These are phyloP conservation scores for Talaromyces amestolkiae DNA, from an alignment of 2,329 filamentous ascomycete species.

Conservation along the genomic window DNA sequence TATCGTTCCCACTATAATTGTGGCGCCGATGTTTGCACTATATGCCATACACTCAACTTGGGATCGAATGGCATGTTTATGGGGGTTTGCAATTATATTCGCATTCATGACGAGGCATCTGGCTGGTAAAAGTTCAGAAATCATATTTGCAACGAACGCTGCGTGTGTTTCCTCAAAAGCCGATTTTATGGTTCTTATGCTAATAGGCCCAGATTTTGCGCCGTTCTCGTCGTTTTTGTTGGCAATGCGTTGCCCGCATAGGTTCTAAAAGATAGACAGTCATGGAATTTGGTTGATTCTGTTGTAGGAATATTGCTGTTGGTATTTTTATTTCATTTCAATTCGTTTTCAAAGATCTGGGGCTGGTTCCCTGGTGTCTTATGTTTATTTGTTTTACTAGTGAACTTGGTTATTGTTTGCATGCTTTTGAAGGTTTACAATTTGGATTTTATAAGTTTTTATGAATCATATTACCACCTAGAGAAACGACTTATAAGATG, in stretches of 20 bases:
- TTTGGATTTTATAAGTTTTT: background rate
- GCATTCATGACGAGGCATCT: background rate
- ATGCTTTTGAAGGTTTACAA: background rate
- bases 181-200: too few relatives aligned
- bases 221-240: constrained; percentile 18
- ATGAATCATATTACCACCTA: background rate
- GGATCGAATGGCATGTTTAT: constrained; percentile 2
- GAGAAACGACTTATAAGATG: background rate
- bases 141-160: constrained; percentile 12
- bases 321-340: background rate
- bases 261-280: background rate
- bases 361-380: background rate
- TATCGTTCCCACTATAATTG: constrained; percentile 11
- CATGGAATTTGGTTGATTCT: too few relatives aligned
- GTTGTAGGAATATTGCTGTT: background rate
- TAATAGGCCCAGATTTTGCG: constrained; percentile 9
- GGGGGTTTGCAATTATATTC: constrained; percentile 10
- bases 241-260: background rate
- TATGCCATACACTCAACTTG: constrained; percentile 10
- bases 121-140: background rate
- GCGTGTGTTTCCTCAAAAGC: constrained; percentile 6
- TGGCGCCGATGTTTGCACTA: constrained; percentile 12
- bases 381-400: background rate
- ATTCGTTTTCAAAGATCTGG: background rate
- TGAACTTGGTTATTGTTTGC: background rate